phyloP scores from a whole-genome alignment of 495 filamentous ascomycete species.

The Aspergillus bridgeri region DNA sequence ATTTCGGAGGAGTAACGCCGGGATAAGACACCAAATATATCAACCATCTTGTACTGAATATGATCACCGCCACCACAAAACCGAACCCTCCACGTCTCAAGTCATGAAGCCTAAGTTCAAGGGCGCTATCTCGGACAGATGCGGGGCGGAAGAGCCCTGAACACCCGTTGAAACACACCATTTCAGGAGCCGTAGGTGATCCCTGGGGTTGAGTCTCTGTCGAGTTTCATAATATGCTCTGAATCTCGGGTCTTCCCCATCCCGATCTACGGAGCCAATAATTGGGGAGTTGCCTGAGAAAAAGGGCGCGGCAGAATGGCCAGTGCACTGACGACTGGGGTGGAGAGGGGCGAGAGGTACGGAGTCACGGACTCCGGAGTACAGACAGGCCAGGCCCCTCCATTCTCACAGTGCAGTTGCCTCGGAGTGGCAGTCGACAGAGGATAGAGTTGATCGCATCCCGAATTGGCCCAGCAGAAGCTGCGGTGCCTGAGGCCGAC shows the following conservation, averaged over 20 bases:
- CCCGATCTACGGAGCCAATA: not conserved
- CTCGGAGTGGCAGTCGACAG: no score
- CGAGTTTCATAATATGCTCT: not conserved
- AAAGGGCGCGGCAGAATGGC: not conserved
- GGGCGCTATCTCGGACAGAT: no score
- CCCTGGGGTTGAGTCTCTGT: not conserved
- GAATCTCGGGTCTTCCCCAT: not conserved
- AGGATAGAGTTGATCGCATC: no score
- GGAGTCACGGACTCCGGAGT: no score
- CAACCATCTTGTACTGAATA: no score
- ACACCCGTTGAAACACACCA: not conserved
- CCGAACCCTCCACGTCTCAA: not conserved
- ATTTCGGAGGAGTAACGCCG: no score
- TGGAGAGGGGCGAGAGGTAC: no score
- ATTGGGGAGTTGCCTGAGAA: not conserved
- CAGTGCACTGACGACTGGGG: no score
- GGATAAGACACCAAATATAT: no score
- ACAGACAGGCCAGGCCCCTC: not conserved
- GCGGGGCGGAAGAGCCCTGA: not conserved
- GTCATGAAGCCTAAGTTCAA: no score
- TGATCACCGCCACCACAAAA: not conserved
- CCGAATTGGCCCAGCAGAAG: no score
- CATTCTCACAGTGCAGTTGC: no score
- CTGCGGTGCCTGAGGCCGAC: slow-evolving; percentile 20
- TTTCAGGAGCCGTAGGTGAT: not conserved